phyloP scores from a whole-genome alignment of 805 yeast genomes.

The Ogataea ganodermae region DNA sequence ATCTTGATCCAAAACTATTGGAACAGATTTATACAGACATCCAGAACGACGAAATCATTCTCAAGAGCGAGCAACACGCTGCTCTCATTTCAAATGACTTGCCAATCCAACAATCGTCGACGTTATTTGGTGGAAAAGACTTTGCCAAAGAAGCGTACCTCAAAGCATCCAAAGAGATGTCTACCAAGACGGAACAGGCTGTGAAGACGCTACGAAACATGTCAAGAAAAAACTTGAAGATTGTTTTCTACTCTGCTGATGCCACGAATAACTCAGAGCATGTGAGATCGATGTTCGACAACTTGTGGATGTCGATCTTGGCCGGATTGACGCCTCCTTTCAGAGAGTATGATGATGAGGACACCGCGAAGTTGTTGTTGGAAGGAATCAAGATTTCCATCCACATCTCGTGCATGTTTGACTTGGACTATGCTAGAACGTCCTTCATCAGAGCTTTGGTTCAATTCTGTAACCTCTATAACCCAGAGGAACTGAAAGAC shows the following conservation, averaged over 20 bases:
- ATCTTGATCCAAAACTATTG: slow-evolving; percentile 74
- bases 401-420: slow-evolving; percentile 81
- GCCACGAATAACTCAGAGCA: slow-evolving; percentile 74
- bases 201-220: slow-evolving; percentile 64
- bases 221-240: slow-evolving; percentile 45
- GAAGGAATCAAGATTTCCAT: slow-evolving; percentile 87
- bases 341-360: slow-evolving; percentile 80
- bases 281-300: slow-evolving; percentile 90
- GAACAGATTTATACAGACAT: slow-evolving; percentile 76
- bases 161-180: slow-evolving; percentile 90
- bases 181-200: slow-evolving; percentile 82
- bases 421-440: slow-evolving; percentile 77
- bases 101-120: slow-evolving; percentile 34
- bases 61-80: slow-evolving; percentile 91
- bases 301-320: slow-evolving; percentile 93
- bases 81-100: slow-evolving; percentile 74
- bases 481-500: slow-evolving; percentile 70
- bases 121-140: slow-evolving; percentile 70
- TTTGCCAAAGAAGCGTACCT: slow-evolving; percentile 77
- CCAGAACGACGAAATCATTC: slow-evolving; percentile 78
- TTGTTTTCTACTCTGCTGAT: slow-evolving; percentile 69
- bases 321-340: slow-evolving; percentile 95
- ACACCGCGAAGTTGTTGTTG: slow-evolving; percentile 65
- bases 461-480: slow-evolving; percentile 80
- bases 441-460: slow-evolving; percentile 89